These are phyloP conservation scores for Diaporthe amygdali DNA, from an alignment of 2,329 filamentous ascomycete genomes.

Conservation along the genomic window DNA sequence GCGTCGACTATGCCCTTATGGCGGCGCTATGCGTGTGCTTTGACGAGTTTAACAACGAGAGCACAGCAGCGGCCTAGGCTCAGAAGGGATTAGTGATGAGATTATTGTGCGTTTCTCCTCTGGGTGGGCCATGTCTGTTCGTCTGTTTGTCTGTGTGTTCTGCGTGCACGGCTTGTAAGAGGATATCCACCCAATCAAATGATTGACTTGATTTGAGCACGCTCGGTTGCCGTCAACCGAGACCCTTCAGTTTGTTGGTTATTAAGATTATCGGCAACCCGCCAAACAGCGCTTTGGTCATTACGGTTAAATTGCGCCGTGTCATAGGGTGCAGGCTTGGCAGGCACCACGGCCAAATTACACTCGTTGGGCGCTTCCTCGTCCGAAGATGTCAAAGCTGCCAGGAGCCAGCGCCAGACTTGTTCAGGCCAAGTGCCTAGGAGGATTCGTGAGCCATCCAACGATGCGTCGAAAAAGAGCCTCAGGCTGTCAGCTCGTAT, in stretches of 20 bases:
- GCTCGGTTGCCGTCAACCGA: neutral
- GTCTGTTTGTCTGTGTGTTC: no score
- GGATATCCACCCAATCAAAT: no score
- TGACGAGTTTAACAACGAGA: conserved; percentile 68
- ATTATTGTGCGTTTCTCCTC: neutral
- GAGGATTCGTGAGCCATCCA: neutral
- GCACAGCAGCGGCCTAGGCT: neutral
- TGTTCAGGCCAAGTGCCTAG: neutral
- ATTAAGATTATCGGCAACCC: neutral
- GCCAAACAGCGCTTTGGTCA: neutral
- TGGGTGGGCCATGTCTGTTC: no score
- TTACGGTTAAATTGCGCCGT: conserved; percentile 14
- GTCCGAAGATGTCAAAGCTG: neutral
- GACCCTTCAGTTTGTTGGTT: neutral
- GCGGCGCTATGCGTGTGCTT: conserved; percentile 71
- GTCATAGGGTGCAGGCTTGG: neutral
- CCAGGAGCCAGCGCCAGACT: conserved; percentile 8
- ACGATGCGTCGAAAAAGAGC: neutral
- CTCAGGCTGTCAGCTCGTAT: conserved; percentile 6
- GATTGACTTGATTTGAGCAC: no score
- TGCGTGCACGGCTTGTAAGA: no score
- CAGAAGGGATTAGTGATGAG: neutral
- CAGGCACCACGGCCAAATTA: neutral
- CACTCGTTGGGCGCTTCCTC: neutral
- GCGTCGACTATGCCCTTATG: conserved; percentile 69